A percentile compares a stretch with the other conserved stretches of the same genome.
phyloP scores from a whole-genome alignment of 495 filamentous ascomycete species.

The Aspergillus ellipticus region DNA sequence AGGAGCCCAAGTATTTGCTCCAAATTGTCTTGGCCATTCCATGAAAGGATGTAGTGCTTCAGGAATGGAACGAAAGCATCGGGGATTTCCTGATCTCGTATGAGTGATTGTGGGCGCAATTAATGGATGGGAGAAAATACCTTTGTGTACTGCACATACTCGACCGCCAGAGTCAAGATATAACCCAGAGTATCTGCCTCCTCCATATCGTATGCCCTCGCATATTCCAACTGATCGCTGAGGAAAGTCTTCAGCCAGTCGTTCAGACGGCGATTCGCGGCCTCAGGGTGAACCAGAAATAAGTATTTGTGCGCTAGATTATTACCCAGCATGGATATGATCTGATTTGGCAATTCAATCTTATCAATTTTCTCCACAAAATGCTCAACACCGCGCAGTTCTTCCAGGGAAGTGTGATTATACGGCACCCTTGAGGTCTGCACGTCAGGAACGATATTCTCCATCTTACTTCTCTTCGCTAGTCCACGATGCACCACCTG shows the following conservation, averaged over 20 bases:
- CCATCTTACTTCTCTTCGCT: conserved; percentile 45
- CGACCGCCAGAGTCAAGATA: conserved; percentile 54
- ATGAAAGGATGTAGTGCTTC: conserved; percentile 54
- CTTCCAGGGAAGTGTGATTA: conserved; percentile 60
- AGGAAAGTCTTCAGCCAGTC: conserved; percentile 64
- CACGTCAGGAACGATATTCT: conserved; percentile 59
- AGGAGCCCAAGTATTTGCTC: conserved; percentile 64
- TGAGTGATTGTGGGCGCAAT: conserved; percentile 9
- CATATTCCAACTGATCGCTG: conserved; percentile 52
- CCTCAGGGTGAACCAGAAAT: conserved; percentile 57
- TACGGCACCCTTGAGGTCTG: conserved; percentile 64
- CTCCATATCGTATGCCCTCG: conserved; percentile 45
- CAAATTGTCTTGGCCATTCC: conserved; percentile 62
- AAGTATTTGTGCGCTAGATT: conserved; percentile 75
- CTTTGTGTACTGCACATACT: conserved; percentile 61
- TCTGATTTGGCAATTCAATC: conserved; percentile 76
- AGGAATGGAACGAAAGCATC: conserved; percentile 62
- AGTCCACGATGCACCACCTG: conserved; percentile 44
- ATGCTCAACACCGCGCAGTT: conserved; percentile 66
- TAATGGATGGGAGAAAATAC: conserved; percentile 31
- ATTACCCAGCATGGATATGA: conserved; percentile 72
- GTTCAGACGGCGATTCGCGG: conserved; percentile 53
- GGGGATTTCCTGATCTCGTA: conserved; percentile 52
- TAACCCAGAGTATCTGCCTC: conserved; percentile 43
- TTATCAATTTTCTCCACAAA: conserved; percentile 74